Conservation (phyloP, 345 rosid genomes). For the Brassica nigra region DNA sequence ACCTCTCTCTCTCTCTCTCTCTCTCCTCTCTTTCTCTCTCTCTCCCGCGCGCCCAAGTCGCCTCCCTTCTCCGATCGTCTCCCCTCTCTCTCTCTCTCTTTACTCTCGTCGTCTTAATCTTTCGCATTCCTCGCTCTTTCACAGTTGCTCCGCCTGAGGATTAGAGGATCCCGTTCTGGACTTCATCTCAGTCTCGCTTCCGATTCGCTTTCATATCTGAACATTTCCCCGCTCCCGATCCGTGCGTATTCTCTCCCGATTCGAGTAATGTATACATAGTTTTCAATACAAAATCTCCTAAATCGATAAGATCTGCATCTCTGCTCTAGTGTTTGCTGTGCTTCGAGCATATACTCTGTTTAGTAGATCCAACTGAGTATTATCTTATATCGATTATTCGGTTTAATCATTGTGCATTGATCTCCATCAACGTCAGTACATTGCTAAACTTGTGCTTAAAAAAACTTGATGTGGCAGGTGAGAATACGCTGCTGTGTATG, state of each 20-base stretch:
- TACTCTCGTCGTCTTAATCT: conserved; percentile 20
- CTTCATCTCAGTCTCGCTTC: conserved; percentile 17
- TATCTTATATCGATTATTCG: not conserved
- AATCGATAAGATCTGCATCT: conserved; percentile 37
- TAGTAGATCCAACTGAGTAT: conserved; percentile 35
- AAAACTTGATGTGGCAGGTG: conserved; percentile 23
- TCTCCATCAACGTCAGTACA: not conserved
- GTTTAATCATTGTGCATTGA: conserved; percentile 14
- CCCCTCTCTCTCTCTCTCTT: conserved; percentile 15
- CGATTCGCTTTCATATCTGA: conserved; percentile 11
- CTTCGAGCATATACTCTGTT: not conserved
- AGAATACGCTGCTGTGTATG: conserved; percentile 42
- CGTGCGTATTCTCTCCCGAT: conserved; percentile 24
- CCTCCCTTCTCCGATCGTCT: conserved; percentile 53
- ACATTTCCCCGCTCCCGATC: conserved; percentile 33
- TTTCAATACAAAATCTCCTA: not conserved
- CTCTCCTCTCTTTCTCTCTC: conserved; percentile 23
- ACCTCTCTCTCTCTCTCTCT: conserved; percentile 17
- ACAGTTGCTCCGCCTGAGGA: conserved; percentile 15
- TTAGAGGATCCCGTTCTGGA: conserved; percentile 7
- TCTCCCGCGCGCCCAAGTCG: conserved; percentile 69
- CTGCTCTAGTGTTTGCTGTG: conserved; percentile 15
- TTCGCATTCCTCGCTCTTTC: conserved; percentile 3
- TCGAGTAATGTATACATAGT: not conserved
- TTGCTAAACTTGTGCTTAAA: not conserved